Conservation (phyloP, 2,329 filamentous ascomycete species). For the Cladosporium sp. region DNA sequence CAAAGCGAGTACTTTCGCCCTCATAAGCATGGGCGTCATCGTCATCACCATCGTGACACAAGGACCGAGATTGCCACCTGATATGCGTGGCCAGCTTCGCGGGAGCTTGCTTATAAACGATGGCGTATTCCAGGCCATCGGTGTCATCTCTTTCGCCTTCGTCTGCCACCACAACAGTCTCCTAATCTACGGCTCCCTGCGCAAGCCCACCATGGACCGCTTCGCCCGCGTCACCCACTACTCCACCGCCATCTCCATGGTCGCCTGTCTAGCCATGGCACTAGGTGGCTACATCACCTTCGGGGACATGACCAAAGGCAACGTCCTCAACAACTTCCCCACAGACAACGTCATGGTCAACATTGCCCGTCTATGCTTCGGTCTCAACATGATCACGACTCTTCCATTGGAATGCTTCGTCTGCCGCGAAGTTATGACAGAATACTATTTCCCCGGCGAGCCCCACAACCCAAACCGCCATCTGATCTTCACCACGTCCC, state of each 20-base stretch:
- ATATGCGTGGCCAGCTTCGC: constrained; percentile 66
- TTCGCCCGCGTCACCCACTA: constrained; percentile 92
- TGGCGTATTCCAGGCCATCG: constrained; percentile 92
- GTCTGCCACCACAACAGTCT: constrained; percentile 91
- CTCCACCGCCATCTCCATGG: constrained; percentile 81
- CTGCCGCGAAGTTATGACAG: constrained; percentile 92
- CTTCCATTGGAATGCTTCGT: constrained; percentile 95
- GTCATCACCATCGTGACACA: constrained; percentile 83
- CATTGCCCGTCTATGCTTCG: constrained; percentile 90
- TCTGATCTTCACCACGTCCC: constrained; percentile 73
- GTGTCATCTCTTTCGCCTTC: constrained; percentile 91
- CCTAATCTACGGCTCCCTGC: constrained; percentile 91
- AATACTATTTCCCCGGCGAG: constrained; percentile 68
- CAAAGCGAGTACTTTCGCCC: constrained; percentile 88
- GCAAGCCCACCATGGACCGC: constrained; percentile 90
- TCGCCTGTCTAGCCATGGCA: constrained; percentile 87
- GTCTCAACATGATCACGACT: constrained; percentile 97
- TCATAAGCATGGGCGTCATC: constrained; percentile 90
- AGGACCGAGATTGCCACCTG: constrained; percentile 66
- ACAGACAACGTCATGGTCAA: constrained; percentile 89
- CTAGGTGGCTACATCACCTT: constrained; percentile 88
- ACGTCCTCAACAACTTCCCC: constrained; percentile 97
- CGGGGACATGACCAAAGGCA: constrained; percentile 84
- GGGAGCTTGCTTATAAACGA: constrained; percentile 71
- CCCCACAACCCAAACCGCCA: constrained; percentile 81